Base-by-base conservation (phyloP, 441 rosid species). In the Croton laevigatus region DNA sequence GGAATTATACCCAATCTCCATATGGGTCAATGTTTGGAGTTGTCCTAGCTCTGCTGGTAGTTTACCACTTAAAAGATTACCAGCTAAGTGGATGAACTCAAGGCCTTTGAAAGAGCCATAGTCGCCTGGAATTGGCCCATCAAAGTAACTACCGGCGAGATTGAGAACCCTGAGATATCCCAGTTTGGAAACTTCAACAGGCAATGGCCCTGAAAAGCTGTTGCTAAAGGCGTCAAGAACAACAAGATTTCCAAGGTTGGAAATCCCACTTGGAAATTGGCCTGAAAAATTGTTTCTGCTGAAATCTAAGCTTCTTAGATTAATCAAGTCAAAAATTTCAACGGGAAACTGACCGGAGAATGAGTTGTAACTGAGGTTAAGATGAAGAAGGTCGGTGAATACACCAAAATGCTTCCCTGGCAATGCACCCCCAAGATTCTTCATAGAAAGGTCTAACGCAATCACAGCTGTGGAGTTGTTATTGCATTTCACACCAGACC, bases 1-100 rank as follows among this genome's bases (percentile, higher is more conserved):
- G 22, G 83, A 78, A 69, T 94, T 94, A 72, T 94, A 94, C 46
- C 98, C 98, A 79, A 94, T 94, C 87, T 94, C 99, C 96, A 94
- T 88, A 65, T 94, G 99, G 38, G 82, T 85, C 61, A 92, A 66
- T 0, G 91, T 86, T 44, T 80, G 80, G 62, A 92, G 85, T 52
- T 77, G 75, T 42, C 99, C 98, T 4, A 92, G 76, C 73, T 90
- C 93, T 34, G 84, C 71, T 8, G 98, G 98, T 71, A 94, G 81
- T 5, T 75, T 51, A 0, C 94, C 98, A 60, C 73, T 57, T 40
- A 94, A 86, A 44, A 69, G 66, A 79, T 94, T 94, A 6, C 99
- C 97, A 0, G 93, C 98, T n/a, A 92, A 75, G 75, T 94, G 99
- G 72, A 94, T 77, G 69, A 86, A 87, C 80, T 90, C 88, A 6